Percentiles rank a stretch among this genome's conserved stretches.
Evolutionary conservation across 2,329 filamentous ascomycete species (phyloP).

Genomic region (Cladophialophora bantiana): DNA sequence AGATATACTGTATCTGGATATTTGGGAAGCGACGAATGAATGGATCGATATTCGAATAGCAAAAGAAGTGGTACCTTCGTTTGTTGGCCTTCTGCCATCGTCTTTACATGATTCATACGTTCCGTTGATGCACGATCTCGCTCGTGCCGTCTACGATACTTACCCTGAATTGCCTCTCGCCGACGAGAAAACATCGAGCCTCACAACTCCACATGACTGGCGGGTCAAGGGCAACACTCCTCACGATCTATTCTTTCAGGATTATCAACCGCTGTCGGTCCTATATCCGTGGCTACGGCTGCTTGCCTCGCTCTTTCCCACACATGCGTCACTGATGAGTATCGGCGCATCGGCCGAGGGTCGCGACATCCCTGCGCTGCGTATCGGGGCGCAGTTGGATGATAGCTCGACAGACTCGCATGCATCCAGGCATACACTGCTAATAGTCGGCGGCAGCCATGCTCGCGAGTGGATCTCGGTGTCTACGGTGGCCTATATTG

Average conservation of each 20-base stretch:
- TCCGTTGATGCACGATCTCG: constrained; percentile 80
- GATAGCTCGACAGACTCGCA: constrained; percentile 51
- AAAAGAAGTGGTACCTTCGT: constrained; percentile 73
- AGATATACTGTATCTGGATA: constrained; percentile 79
- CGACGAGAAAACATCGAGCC: constrained; percentile 34
- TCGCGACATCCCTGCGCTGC: constrained; percentile 81
- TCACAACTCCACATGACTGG: constrained; percentile 52
- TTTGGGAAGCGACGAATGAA: constrained; percentile 83
- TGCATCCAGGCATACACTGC: constrained; percentile 70
- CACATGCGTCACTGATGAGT: constrained; percentile 73
- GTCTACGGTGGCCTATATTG: constrained; percentile 87
- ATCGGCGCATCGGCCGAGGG: constrained; percentile 90
- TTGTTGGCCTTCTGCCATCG: constrained; percentile 78
- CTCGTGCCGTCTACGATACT: constrained; percentile 76
- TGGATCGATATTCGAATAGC: constrained; percentile 86
- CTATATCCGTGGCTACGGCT: constrained; percentile 92
- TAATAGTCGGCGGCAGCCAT: constrained; percentile 86
- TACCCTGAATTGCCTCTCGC: constrained; percentile 60
- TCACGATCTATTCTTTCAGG: constrained; percentile 81
- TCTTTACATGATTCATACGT: constrained; percentile 75
- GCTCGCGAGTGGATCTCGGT: constrained; percentile 96
- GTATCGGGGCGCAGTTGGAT: constrained; percentile 67
- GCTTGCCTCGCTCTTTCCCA: constrained; percentile 87
- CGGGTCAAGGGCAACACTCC: constrained; percentile 21
- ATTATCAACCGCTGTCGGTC: constrained; percentile 88